Evolutionary conservation across 768 basidiomycete species (phyloP).

Genomic region (Termitomyces sp.): DNA sequence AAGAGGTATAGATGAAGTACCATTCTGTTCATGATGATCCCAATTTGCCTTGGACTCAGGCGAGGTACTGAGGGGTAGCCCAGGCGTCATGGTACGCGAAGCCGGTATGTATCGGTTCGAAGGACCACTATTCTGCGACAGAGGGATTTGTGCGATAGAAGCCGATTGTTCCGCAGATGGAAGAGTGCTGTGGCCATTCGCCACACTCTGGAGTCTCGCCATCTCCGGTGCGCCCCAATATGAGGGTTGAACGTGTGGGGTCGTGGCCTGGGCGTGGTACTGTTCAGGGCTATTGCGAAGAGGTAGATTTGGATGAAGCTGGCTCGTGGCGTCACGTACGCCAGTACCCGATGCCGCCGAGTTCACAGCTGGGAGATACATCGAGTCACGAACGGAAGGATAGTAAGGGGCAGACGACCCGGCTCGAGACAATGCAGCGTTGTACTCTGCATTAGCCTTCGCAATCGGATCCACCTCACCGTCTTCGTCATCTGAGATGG

Average conservation of each 20-base stretch:
- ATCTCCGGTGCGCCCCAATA: slow-evolving; percentile 5
- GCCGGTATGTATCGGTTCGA: slow-evolving; percentile 16
- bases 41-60: slow-evolving; percentile 1
- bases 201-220: background rate
- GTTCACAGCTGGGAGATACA: background rate
- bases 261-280: slow-evolving; percentile 6
- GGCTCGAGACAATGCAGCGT: slow-evolving; percentile 30
- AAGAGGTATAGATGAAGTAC: slow-evolving; percentile 5
- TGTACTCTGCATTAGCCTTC: slow-evolving; percentile 38
- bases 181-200: background rate
- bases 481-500: slow-evolving; percentile 35
- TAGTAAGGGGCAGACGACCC: slow-evolving; percentile 25
- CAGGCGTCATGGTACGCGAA: slow-evolving; percentile 16
- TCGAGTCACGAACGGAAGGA: slow-evolving; percentile 6
- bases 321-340: background rate
- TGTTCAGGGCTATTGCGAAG: slow-evolving; percentile 19
- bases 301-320: slow-evolving; percentile 14
- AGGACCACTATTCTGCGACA: slow-evolving; percentile 11
- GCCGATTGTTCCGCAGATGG: slow-evolving; percentile 2
- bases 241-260: background rate
- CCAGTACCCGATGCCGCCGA: background rate
- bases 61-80: background rate
- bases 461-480: slow-evolving; percentile 35
- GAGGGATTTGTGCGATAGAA: slow-evolving; percentile 9
- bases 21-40: slow-evolving; percentile 5